Evolutionary conservation across 2,329 filamentous ascomycete species (phyloP), one percentile per base, ranked within the genome.

Genomic region (Cladorrhinum sp.): DNA sequence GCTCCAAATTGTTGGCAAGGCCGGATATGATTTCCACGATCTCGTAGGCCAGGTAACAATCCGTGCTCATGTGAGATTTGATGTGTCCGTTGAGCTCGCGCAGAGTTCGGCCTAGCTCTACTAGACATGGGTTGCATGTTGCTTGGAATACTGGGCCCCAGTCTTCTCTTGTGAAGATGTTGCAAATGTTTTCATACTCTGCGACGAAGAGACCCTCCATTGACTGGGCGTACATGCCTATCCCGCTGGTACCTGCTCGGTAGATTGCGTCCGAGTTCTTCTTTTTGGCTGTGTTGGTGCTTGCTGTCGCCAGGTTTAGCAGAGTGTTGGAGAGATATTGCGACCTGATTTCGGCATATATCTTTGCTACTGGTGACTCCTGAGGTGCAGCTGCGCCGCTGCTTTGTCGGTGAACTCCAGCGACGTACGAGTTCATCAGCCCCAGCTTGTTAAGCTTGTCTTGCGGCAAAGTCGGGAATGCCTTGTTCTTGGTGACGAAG

Each of bases 1-100:
- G 83, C 65, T 96, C 94, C 3, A 99, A 79, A 42, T 89, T 87
- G 59, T 87, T 88, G 2, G 92, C 92, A 53, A 96, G 81, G 12
- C 83, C 84, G 0, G 91, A 90, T 52, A 98, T 86, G 62, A 97
- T 91, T 69, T 96, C 94, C 30, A 96, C 91, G 30, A 98, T 91
- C 72, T 99, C 95, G 73, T 96, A 99, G 7, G 92, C 92, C 54
- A 99, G 83, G 73, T 91, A 98, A 75, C 94, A 98, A 73, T 99
- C 95, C 0, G 92, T 96, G 66, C 87, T 85, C 42, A 97, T 78
- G 71, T 97, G 93, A 46, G 84, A 79, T 72, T 93, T 92, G 74
- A 98, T 92, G 70, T 97, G 93, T 55, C 85, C 83, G 73, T 98
- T 97, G 30, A 99, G 81, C 70, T 98, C 94, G 26, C 90, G 86